Evolutionary conservation across 208 protist species (phyloP).

Genomic region (Leishmania amazonensis): DNA sequence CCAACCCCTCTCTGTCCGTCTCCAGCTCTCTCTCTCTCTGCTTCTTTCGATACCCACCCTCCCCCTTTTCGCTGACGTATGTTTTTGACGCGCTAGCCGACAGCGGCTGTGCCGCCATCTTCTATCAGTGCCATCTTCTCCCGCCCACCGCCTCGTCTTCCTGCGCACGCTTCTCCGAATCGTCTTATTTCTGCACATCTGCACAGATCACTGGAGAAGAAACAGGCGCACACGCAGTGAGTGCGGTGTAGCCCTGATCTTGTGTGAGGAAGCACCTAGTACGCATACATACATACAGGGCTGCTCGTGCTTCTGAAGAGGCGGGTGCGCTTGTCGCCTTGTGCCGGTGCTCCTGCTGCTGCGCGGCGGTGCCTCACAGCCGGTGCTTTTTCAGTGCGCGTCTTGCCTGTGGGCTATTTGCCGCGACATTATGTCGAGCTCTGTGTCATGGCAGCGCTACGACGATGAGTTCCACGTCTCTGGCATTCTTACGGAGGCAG

Average conservation of each 20-base stretch:
- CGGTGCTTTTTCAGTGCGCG: not conserved
- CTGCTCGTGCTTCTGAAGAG: not conserved
- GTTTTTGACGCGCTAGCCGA: not conserved
- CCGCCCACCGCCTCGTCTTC: not conserved
- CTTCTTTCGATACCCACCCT: not conserved
- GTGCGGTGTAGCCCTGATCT: not conserved
- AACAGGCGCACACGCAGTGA: not conserved
- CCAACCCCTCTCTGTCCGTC: not conserved
- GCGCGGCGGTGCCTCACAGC: not conserved
- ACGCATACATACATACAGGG: not conserved
- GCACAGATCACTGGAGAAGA: not conserved
- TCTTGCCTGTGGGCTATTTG: not conserved
- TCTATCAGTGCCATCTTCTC: not conserved
- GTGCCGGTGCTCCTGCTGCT: too few species aligned
- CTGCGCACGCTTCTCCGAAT: not conserved
- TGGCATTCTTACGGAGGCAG: slow-evolving; percentile 71
- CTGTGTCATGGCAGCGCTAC: slow-evolving; percentile 78
- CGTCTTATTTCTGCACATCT: not conserved
- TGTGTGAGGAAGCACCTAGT: not conserved
- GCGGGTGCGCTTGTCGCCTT: not conserved
- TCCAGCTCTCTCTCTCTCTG: not conserved
- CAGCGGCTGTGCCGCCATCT: not conserved
- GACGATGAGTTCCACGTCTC: slow-evolving; percentile 74
- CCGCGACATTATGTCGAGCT: slow-evolving; percentile 13
- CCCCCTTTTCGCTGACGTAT: not conserved